Evolutionary conservation across 176 grass and related monocot species (phyloP).

Genomic region (Luzula sylvatica): DNA sequence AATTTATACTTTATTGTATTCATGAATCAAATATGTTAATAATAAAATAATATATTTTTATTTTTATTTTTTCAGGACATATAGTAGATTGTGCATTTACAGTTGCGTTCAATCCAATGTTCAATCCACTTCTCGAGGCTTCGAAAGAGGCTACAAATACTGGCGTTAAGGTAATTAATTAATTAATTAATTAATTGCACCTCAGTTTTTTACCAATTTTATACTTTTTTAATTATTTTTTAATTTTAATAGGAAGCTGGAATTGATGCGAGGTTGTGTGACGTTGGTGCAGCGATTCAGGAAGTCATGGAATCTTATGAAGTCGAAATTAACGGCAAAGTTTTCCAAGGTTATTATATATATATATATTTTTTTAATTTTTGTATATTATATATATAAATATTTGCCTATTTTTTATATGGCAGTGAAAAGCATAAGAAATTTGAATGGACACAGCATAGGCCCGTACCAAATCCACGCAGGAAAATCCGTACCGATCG

Average conservation of each 20-base stretch:
- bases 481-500: slow-evolving; percentile 87
- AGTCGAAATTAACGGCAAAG: slow-evolving; percentile 97
- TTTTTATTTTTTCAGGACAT: slow-evolving; percentile 39
- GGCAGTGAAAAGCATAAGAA: slow-evolving; percentile 89
- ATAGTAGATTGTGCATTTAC: slow-evolving; percentile 97
- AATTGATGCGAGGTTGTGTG: slow-evolving; percentile 89
- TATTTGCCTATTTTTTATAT: slow-evolving; percentile 1
- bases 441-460: slow-evolving; percentile 97
- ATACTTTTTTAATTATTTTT: slow-evolving; percentile 4
- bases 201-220: not conserved
- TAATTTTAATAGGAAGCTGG: slow-evolving; percentile 66
- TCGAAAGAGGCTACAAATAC: slow-evolving; percentile 92
- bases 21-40: no score
- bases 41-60: slow-evolving; percentile 1
- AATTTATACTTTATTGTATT: no score
- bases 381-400: not conserved
- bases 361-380: not conserved
- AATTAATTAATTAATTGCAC: not conserved
- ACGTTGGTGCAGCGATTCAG: slow-evolving; percentile 96
- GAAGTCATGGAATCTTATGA: slow-evolving; percentile 99
- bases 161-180: slow-evolving; percentile 61
- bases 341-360: slow-evolving; percentile 66
- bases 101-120: slow-evolving; percentile 98
- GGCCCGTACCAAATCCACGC: slow-evolving; percentile 96
- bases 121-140: slow-evolving; percentile 86